Conservation (phyloP, 1,139 yeast species). For the Yamadazyma dushanensis region DNA sequence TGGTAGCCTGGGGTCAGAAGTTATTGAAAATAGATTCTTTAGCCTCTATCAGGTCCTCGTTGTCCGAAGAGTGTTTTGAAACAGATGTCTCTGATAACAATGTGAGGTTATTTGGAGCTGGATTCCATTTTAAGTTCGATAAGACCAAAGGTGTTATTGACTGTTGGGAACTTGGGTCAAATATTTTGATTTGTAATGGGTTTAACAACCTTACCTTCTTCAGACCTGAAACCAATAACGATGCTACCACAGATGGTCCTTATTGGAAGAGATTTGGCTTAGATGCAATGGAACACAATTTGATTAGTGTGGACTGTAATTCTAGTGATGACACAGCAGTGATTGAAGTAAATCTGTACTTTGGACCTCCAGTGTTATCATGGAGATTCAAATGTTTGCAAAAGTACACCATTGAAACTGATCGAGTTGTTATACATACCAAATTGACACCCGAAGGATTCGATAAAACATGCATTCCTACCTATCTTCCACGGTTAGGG, state of each 20-base stretch:
- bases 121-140: conserved; percentile 4
- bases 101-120: not conserved
- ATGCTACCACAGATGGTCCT: conserved; percentile 17
- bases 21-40: not conserved
- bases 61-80: not conserved
- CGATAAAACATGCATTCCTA: conserved; percentile 11
- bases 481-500: conserved; percentile 18
- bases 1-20: conserved; percentile 27
- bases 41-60: not conserved
- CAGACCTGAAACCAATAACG: conserved; percentile 35
- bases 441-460: conserved; percentile 8
- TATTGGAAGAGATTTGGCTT: conserved; percentile 18
- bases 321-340: not conserved
- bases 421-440: conserved; percentile 9
- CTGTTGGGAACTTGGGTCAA: not conserved
- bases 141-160: conserved; percentile 7
- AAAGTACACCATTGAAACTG: conserved; percentile 11
- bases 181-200: not conserved
- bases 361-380: conserved; percentile 16
- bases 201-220: conserved; percentile 21
- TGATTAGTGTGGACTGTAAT: conserved; percentile 5
- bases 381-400: conserved; percentile 17
- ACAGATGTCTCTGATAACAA: not conserved
- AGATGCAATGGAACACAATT: conserved; percentile 11
- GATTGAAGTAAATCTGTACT: conserved; percentile 4